Conservation (phyloP, 148 eudicot species). For the Rhododendron simsii region DNA sequence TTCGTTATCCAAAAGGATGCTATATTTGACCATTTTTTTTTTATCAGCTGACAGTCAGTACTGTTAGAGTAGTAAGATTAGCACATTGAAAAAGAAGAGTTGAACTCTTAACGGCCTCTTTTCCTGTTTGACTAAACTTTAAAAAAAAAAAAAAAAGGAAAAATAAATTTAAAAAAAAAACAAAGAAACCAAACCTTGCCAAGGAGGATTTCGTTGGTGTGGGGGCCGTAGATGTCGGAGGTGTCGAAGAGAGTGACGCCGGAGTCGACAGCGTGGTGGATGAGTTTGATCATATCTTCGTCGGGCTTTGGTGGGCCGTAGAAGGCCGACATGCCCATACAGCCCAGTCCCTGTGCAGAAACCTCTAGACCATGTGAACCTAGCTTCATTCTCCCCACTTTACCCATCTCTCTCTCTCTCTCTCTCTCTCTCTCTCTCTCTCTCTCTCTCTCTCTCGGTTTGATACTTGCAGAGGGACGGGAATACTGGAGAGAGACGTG, state of each 20-base stretch:
- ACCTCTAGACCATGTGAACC: neutral
- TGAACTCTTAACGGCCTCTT: too few relatives aligned
- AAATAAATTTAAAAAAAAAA: neutral
- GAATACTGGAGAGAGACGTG: too few relatives aligned
- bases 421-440: too few relatives aligned
- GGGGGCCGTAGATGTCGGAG: neutral
- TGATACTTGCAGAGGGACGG: too few relatives aligned
- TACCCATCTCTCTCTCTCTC: too few relatives aligned
- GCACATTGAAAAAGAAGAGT: too few relatives aligned
- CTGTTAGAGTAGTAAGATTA: too few relatives aligned
- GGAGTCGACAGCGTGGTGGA: neutral
- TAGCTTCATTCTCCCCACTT: neutral
- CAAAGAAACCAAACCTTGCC: neutral
- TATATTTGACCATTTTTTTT: too few relatives aligned
- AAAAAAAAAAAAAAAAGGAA: neutral
- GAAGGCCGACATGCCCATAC: neutral
- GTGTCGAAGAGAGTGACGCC: conserved; percentile 5
- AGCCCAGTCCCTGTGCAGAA: neutral
- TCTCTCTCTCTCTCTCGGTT: too few relatives aligned
- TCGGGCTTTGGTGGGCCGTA: neutral
- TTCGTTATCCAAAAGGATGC: too few relatives aligned
- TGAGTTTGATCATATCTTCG: neutral
- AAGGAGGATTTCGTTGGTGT: conserved; percentile 1
- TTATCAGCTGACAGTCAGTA: too few relatives aligned
- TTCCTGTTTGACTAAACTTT: too few relatives aligned